Conservation (phyloP, 106 monocot species). For the Dendrobium chrysotoxum region DNA sequence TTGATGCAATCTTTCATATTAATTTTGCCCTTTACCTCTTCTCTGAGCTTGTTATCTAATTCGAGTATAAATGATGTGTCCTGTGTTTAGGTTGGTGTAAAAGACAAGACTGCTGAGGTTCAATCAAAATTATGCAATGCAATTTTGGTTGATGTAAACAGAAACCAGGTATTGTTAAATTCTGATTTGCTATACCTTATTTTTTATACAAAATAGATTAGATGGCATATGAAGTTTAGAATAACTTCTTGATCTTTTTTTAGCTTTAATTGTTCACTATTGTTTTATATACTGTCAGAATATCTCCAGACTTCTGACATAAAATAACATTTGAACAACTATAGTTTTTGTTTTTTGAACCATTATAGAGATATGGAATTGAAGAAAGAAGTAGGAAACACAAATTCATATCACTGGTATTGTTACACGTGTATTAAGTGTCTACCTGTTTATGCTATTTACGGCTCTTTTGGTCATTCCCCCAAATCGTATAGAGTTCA, state of each 20-base stretch:
- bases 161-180: slow-evolving; percentile 70
- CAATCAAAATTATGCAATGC: slow-evolving; percentile 70
- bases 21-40: neutral
- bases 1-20: neutral
- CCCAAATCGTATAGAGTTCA: neutral
- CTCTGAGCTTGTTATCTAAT: neutral
- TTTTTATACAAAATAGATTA: neutral
- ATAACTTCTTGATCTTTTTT: neutral
- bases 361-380: neutral
- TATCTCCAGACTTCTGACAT: neutral
- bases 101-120: slow-evolving; percentile 69
- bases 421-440: too few relatives aligned
- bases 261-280: neutral
- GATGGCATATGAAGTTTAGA: neutral
- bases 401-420: too few relatives aligned
- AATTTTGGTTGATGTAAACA: slow-evolving; percentile 82
- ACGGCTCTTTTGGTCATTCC: neutral
- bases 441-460: neutral
- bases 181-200: neutral
- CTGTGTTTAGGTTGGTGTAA: slow-evolving; percentile 75
- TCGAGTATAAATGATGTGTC: neutral
- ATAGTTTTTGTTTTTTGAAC: neutral
- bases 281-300: neutral
- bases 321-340: neutral
- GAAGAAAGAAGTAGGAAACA: neutral